Evolutionary conservation across 345 rosid genomes (phyloP).

Genomic region (Erysimum cheiranthoides): DNA sequence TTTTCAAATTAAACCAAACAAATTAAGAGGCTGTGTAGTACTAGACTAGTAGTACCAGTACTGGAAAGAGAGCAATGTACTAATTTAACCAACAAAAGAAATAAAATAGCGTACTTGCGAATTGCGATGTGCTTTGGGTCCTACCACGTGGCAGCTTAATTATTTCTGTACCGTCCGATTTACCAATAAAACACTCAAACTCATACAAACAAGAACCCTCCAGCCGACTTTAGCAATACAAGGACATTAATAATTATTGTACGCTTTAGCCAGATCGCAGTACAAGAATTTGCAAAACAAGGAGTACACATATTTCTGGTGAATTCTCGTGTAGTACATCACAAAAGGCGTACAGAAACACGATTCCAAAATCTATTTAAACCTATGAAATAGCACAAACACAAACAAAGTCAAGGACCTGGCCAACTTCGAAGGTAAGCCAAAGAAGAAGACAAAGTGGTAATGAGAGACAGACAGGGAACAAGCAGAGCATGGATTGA

Average conservation of each 20-base stretch:
- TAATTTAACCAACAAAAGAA: neutral
- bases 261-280: constrained; percentile 7
- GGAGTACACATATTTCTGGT: constrained; percentile 34
- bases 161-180: constrained; percentile 24
- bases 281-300: constrained; percentile 33
- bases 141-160: constrained; percentile 44
- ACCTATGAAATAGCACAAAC: constrained; percentile 5
- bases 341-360: constrained; percentile 3
- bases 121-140: constrained; percentile 32
- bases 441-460: constrained; percentile 49
- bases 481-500: constrained; percentile 78
- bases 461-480: constrained; percentile 60
- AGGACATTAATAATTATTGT: neutral
- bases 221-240: neutral
- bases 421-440: constrained; percentile 10
- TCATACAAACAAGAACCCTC: constrained; percentile 29
- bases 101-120: constrained; percentile 16
- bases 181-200: neutral
- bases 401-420: constrained; percentile 24
- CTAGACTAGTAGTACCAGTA: constrained; percentile 23
- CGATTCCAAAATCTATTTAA: constrained; percentile 41
- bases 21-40: constrained; percentile 4
- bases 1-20: neutral
- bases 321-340: constrained; percentile 43
- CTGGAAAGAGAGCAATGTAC: constrained; percentile 29